Evolutionary conservation across 208 protist species (phyloP).

Genomic region (Lotmaria passim): DNA sequence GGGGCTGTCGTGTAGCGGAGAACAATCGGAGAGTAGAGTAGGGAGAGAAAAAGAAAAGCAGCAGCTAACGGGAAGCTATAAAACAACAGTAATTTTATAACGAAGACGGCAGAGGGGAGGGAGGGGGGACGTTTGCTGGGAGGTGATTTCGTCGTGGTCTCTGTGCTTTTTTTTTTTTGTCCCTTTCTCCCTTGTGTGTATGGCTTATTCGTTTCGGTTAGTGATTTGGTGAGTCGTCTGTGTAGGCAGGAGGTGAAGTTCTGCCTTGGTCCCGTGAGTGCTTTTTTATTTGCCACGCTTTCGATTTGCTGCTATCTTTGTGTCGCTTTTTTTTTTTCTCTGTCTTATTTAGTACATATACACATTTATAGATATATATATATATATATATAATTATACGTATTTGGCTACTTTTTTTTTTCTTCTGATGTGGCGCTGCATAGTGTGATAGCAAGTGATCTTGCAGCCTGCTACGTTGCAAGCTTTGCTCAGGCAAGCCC

Average conservation of each 20-base stretch:
- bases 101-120: too few relatives aligned
- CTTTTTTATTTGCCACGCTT: constrained; percentile 16
- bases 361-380: constrained; percentile 8
- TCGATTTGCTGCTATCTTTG: constrained; percentile 5
- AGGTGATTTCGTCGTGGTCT: neutral
- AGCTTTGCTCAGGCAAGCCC: too few relatives aligned
- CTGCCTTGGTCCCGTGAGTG: neutral
- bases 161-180: neutral
- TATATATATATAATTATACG: constrained; percentile 9
- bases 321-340: constrained; percentile 23
- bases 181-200: too few relatives aligned
- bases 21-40: neutral
- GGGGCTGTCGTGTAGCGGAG: constrained; percentile 11
- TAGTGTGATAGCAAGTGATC: too few relatives aligned
- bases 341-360: neutral
- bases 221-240: too few relatives aligned
- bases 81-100: too few relatives aligned
- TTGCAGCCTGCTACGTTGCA: too few relatives aligned
- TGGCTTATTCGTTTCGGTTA: neutral
- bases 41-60: too few relatives aligned
- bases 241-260: neutral
- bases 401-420: constrained; percentile 31
- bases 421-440: neutral
- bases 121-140: neutral
- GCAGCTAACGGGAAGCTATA: too few relatives aligned